Evolutionary conservation across 2,329 filamentous ascomycete species (phyloP), one percentile per base, ranked within the genome.

Genomic region (Penicillium sp.): DNA sequence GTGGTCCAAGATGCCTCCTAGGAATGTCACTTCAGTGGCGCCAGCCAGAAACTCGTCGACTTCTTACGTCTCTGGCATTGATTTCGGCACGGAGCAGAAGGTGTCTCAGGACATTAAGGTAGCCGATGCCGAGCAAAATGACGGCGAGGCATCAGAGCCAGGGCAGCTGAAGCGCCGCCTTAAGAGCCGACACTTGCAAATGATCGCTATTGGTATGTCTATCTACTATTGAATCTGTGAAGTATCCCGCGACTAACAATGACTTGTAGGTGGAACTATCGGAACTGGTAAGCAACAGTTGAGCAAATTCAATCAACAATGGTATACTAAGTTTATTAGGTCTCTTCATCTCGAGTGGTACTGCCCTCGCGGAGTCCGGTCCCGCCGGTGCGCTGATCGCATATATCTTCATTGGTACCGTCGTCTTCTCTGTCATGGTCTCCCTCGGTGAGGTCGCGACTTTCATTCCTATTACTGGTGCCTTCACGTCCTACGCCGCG

Each of bases 371-470:
- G 55, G 83, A 80, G 53, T 80, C 86, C 8, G 88, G 88, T 0
- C 88, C 88, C 5, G 84, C 83, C 1, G 84, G 86, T 21, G 82
- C 86, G 27, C 79, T 91, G 48, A 82, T 91, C 63, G 86, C 85
- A 49, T 90, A 89, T 68, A 68, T 84, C 58, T 87, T 89, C 59
- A 82, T 92, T 68, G 90, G 89, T 49, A 80, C 84, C 14, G 83
- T 92, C 55, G 84, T 93, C 49, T 93, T 84, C 78, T 86, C 86
- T 7, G 86, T 92, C 73, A 92, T 93, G 87, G 80, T 81, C 53
- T 80, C 78, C 35, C 73, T 84, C 27, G 79, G 79, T 41, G 82
- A 95, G 75, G 90, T 93, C 82, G 87, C 90, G 19, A 87, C 89
- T 11, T 90, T 86, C 64, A 86, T 93, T 22, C 90, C 90, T 5